Evolutionary conservation across 768 basidiomycete genomes (phyloP), one percentile per base, ranked within the genome.

Genomic region (Naematelia encephala): DNA sequence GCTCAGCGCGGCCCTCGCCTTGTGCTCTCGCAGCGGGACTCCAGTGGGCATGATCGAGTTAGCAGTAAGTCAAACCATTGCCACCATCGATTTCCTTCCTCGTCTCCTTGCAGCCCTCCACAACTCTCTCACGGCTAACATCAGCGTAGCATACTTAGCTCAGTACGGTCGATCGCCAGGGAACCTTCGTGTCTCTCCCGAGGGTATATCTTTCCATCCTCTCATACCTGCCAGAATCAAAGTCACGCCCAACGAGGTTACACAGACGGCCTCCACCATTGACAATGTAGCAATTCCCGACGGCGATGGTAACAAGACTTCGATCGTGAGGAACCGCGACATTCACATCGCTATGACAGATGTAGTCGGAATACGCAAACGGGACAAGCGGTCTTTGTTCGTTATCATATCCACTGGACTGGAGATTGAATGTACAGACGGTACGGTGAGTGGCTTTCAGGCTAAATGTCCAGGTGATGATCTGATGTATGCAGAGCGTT

Each of bases 301-400:
- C n/a, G n/a, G n/a, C n/a, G n/a, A n/a, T n/a, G n/a, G n/a, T n/a
- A n/a, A n/a, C n/a, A n/a, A n/a, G n/a, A n/a, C 34, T 39, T 39
- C 34, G 8, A 39, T 39, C 16, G 16, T 39, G 8, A 39, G 34
- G 8, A 39, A 39, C 16, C 34, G 34, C 27, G 54, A 49, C 21
- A 48, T 59, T 12, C 28, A 59, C 16, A 55, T 63, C 10, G 47
- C 47, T 19, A 51, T 63, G 49, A 28, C 43, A 28, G 30, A 55
- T 10, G 50, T 63, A n/a, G 46, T 63, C 2, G 62, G 62, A 1
- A 57, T 63, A 42, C 30, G 53, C 39, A 59, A 60, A 50, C 30
- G 57, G 23, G 58, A 63, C 48, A 60, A 59, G 58, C 59, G 57
- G 34, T 46, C 53, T 8, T 43, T 63, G 49, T 45, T 59, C 12